Evolutionary conservation across 208 protist species (phyloP).

Genomic region (Acanthamoeba polyphaga): DNA sequence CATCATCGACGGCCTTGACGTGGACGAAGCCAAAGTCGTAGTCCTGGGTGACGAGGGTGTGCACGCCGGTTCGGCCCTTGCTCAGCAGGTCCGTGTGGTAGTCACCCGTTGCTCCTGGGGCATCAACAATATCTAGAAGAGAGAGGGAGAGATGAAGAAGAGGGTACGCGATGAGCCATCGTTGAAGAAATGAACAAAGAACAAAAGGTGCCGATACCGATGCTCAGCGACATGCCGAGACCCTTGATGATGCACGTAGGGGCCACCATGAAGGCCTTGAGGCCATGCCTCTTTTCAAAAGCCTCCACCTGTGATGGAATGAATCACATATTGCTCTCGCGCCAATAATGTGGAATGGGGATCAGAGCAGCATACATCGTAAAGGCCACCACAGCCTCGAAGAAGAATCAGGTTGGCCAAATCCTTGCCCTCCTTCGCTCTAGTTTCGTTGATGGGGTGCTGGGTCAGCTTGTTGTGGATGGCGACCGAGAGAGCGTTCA

Average conservation of each 20-base stretch:
- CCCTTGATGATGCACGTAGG: slow-evolving; percentile 91
- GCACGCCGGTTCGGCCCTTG: slow-evolving; percentile 80
- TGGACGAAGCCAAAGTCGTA: slow-evolving; percentile 91
- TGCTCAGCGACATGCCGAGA: slow-evolving; percentile 86
- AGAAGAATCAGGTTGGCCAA: slow-evolving; percentile 88
- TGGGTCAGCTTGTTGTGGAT: slow-evolving; percentile 77
- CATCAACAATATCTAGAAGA: slow-evolving; percentile 79
- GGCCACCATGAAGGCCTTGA: slow-evolving; percentile 89
- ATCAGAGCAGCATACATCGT: slow-evolving; percentile 68
- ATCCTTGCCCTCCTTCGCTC: slow-evolving; percentile 80
- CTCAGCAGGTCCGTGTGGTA: slow-evolving; percentile 88
- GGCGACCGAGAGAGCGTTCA: slow-evolving; percentile 85
- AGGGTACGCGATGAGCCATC: background rate
- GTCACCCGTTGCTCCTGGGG: slow-evolving; percentile 87
- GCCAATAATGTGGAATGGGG: background rate
- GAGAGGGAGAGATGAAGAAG: background rate
- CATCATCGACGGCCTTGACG: slow-evolving; percentile 90
- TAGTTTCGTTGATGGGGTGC: slow-evolving; percentile 86
- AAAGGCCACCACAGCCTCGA: slow-evolving; percentile 85
- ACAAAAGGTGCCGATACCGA: slow-evolving; percentile 44
- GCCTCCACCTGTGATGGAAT: slow-evolving; percentile 40
- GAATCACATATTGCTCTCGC: background rate
- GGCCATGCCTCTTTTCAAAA: slow-evolving; percentile 77
- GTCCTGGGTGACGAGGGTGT: slow-evolving; percentile 52
- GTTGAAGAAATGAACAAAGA: too few species aligned